A percentile compares a stretch with the other conserved stretches of the same genome.
phyloP scores from a whole-genome alignment of 345 rosid genomes.

The Eucalyptus albens region DNA sequence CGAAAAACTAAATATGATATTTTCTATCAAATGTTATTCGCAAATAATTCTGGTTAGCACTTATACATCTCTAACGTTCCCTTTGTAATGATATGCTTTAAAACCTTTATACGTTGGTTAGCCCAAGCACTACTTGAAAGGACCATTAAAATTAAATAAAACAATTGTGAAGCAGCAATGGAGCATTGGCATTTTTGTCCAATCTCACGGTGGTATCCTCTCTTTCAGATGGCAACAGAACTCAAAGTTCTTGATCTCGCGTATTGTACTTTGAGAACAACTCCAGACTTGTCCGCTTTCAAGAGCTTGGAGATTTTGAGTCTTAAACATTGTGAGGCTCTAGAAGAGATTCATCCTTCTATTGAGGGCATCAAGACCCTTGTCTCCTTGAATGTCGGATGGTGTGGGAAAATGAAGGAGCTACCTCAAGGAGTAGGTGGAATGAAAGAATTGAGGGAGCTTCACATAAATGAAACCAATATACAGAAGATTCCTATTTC shows the following conservation, averaged over 20 bases:
- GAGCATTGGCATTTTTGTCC: accelerated
- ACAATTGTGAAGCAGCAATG: background rate
- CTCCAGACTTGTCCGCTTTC: accelerated
- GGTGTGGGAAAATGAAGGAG: accelerated
- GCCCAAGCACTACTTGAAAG: accelerated
- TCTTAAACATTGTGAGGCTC: accelerated
- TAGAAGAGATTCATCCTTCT: background rate
- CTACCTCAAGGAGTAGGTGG: accelerated
- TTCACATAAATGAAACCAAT: accelerated
- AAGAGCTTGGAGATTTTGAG: background rate
- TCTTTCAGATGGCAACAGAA: background rate
- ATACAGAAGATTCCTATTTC: background rate
- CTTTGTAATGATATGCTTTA: background rate
- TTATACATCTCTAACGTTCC: background rate
- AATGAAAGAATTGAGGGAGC: background rate
- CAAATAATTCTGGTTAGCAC: background rate
- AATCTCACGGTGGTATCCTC: accelerated
- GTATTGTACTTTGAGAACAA: accelerated
- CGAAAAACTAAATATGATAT: background rate
- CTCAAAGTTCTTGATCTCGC: accelerated
- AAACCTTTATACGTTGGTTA: accelerated
- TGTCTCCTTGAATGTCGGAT: accelerated
- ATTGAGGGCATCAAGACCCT: background rate
- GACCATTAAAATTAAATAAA: background rate
- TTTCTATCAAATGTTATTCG: background rate